A percentile compares a stretch with the other conserved stretches of the same genome.
Evolutionary conservation across 371 early-diverging fungal genomes (phyloP).

Genomic region (Mortierella sp.): DNA sequence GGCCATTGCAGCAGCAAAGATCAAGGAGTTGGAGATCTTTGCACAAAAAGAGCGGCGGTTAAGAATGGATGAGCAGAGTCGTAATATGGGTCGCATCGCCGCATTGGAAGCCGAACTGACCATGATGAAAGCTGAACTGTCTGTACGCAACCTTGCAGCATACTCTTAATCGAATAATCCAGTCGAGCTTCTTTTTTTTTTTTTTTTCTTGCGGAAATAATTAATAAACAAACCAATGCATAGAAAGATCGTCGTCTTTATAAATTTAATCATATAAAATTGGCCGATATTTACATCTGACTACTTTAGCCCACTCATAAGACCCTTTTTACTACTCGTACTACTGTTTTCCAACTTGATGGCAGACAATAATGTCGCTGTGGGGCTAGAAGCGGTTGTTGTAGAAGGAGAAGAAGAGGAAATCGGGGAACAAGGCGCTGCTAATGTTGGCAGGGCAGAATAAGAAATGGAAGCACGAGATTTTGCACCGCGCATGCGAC

Average conservation of each 20-base stretch:
- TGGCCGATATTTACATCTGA: not conserved
- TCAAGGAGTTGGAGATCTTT: constrained; percentile 37
- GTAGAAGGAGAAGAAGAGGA: not conserved
- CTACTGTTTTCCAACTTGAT: not conserved
- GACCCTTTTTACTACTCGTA: not conserved
- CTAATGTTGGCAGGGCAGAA: constrained; percentile 22
- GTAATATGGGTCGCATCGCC: constrained; percentile 57
- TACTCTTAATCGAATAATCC: constrained; percentile 13
- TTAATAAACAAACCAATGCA: not conserved
- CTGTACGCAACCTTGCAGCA: constrained; percentile 47
- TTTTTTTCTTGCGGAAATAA: not conserved
- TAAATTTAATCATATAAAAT: no score
- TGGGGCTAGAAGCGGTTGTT: constrained; percentile 1
- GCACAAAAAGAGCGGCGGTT: constrained; percentile 59
- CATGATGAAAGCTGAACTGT: constrained; percentile 56
- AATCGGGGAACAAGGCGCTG: constrained; percentile 1
- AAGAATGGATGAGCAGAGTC: constrained; percentile 55
- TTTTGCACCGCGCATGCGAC: constrained; percentile 33
- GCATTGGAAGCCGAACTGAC: constrained; percentile 63
- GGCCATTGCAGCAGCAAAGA: constrained; percentile 20
- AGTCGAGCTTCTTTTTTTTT: not conserved
- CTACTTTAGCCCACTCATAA: not conserved
- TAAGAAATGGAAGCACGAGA: constrained; percentile 41
- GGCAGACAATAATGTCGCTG: not conserved
- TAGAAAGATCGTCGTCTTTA: not conserved